These are phyloP conservation scores for Waltiozyma sp. DNA, from an alignment of 1,139 yeast species.

Conservation along the genomic window DNA sequence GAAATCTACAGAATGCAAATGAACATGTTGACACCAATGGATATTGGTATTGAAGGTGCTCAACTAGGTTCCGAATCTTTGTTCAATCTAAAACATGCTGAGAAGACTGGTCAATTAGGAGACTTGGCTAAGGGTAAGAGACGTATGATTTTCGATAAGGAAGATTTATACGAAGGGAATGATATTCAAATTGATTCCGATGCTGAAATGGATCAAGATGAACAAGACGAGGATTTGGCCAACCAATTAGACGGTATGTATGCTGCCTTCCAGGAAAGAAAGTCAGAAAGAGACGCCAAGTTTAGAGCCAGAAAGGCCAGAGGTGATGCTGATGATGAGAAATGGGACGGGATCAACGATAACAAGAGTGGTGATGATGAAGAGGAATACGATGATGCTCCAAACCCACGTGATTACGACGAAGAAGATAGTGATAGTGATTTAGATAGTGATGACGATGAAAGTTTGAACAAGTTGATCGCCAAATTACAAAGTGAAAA, in stretches of 20 bases:
- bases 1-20: slow-evolving; percentile 88
- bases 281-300: slow-evolving; percentile 71
- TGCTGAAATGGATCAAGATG: slow-evolving; percentile 32
- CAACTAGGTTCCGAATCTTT: slow-evolving; percentile 67
- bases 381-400: slow-evolving; percentile 22
- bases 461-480: slow-evolving; percentile 51
- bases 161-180: slow-evolving; percentile 41
- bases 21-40: slow-evolving; percentile 91
- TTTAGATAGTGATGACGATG: slow-evolving; percentile 53
- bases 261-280: slow-evolving; percentile 55
- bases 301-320: slow-evolving; percentile 72
- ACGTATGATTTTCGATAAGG: slow-evolving; percentile 57
- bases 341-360: slow-evolving; percentile 77
- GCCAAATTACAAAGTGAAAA: slow-evolving; percentile 40
- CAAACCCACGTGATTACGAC: slow-evolving; percentile 24
- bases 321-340: slow-evolving; percentile 70
- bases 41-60: slow-evolving; percentile 92
- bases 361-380: slow-evolving; percentile 26
- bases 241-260: slow-evolving; percentile 80
- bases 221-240: slow-evolving; percentile 56
- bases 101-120: slow-evolving; percentile 71
- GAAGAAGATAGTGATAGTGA: slow-evolving; percentile 33
- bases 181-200: slow-evolving; percentile 37
- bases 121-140: slow-evolving; percentile 73
- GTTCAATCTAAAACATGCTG: slow-evolving; percentile 74